These are phyloP conservation scores for Aureobasidium sp. DNA, from an alignment of 2,329 filamentous ascomycete species.

Conservation along the genomic window DNA sequence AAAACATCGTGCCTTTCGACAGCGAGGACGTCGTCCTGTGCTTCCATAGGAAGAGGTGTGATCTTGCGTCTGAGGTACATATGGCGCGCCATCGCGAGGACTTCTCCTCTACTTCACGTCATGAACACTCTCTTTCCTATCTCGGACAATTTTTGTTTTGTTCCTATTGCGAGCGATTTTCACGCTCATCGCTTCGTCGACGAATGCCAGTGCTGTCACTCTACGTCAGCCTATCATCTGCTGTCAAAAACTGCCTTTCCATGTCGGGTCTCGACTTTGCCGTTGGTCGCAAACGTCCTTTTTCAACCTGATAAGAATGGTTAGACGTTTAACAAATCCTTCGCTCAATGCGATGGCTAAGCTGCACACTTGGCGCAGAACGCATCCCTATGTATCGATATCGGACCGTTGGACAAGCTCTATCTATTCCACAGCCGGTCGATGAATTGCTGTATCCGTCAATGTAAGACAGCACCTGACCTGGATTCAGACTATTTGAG, in stretches of 20 bases:
- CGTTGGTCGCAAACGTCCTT: slow-evolving; percentile 7
- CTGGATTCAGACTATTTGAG: slow-evolving; percentile 4
- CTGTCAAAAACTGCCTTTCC: not conserved
- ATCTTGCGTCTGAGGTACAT: too few species aligned
- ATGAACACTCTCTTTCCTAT: too few species aligned
- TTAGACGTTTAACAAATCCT: slow-evolving; percentile 4
- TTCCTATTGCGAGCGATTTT: not conserved
- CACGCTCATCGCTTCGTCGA: not conserved
- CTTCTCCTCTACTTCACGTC: slow-evolving; percentile 1
- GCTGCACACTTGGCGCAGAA: not conserved
- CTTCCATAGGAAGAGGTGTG: too few species aligned
- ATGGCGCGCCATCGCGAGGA: too few species aligned
- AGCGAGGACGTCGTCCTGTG: too few species aligned
- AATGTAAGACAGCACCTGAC: slow-evolving; percentile 19
- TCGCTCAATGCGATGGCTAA: slow-evolving; percentile 2
- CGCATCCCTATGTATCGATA: slow-evolving; percentile 12
- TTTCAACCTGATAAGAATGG: not conserved
- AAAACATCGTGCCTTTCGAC: too few species aligned
- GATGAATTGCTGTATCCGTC: slow-evolving; percentile 14
- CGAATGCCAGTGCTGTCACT: not conserved
- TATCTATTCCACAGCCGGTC: slow-evolving; percentile 10
- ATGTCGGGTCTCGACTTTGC: slow-evolving; percentile 6
- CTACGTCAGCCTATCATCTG: not conserved
- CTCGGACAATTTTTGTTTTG: not conserved
- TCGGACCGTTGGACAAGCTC: slow-evolving; percentile 7